Base-by-base conservation (phyloP, 1,284 basidiomycete genomes). In the Ceratobasidium sp. region DNA sequence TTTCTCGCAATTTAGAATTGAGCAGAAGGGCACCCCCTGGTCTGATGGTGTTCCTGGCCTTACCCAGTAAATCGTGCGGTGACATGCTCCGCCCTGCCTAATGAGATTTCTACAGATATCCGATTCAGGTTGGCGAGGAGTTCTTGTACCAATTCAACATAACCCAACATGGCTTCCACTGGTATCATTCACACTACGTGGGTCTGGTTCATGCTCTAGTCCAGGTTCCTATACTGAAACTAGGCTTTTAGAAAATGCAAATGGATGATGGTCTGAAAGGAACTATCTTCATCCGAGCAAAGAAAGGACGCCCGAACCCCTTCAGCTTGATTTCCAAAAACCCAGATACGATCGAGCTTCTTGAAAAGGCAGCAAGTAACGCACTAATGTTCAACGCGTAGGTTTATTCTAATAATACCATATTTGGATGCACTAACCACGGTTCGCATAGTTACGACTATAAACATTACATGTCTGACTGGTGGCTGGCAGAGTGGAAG, bases 41-140 rank as follows among this genome's bases (percentile, higher is more conserved):
- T 69, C 73, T 5, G 75, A 76, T 43, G 75, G 75, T 46, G 75
- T 74, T 13, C 75, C 75, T 13, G 75, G 71, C 13, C 46, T 75
- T n/a, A 75, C 68, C 24, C 74, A 73, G 68, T 54, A 7, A 22
- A 1, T 31, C 31, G 16, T 27, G 24, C 11, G 53, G 2, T 22
- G 8, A 13, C 2, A 14, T 7, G 16, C 6, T 27, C 24, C 51
- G 51, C 51, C 8, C 27, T 16, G 14, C 1, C 22, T 51, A 43
- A 64, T 39, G 37, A 46, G 48, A n/a, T 39, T 48, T 39, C 29
- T 51, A 5, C 53, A 61, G 61, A 48, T 73, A 59, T 39, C 73
- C 72, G 41, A 76, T 73, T 24, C 27, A 41, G 39, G 58, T 56
- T 19, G 75, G 48, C 22, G 34, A 37, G 2, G 48, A 63, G 4